Evolutionary conservation across 1,139 yeast species (phyloP).

Genomic region (Ogataea hybrid): DNA sequence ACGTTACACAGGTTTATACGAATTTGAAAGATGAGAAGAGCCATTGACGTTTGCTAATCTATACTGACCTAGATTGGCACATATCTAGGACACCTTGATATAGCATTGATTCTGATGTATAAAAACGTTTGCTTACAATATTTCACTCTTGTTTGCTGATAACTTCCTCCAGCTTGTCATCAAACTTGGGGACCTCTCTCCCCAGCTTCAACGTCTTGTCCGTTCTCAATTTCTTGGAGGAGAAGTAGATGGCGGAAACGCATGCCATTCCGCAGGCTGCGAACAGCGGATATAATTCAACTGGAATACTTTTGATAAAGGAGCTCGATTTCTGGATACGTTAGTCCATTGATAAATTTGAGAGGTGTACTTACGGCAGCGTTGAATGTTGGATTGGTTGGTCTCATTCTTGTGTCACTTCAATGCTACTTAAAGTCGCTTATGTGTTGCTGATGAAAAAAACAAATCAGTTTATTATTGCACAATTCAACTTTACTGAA

Average conservation of each 20-base stretch:
- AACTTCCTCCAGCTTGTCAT: conserved; percentile 56
- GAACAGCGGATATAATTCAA: conserved; percentile 75
- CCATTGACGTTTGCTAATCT: too few relatives aligned
- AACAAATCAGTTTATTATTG: neutral
- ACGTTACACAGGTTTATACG: conserved; percentile 73
- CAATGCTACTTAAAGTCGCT: neutral
- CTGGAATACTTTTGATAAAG: conserved; percentile 45
- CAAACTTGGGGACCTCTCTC: conserved; percentile 58
- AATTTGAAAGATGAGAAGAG: conserved; percentile 40
- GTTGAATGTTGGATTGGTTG: conserved; percentile 51
- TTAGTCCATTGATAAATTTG: neutral
- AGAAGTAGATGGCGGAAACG: conserved; percentile 63
- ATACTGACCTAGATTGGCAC: too few relatives aligned
- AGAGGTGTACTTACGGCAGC: conserved; percentile 39
- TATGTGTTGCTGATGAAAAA: neutral
- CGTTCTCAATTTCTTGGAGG: conserved; percentile 67
- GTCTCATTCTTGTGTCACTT: conserved; percentile 44
- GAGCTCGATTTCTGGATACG: conserved; percentile 23
- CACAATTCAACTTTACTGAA: neutral
- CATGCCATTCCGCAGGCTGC: conserved; percentile 64
- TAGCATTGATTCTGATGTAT: conserved; percentile 1
- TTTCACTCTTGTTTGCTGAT: conserved; percentile 36
- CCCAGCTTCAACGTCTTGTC: conserved; percentile 69
- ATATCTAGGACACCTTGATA: too few relatives aligned
- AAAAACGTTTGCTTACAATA: conserved; percentile 1